Base-by-base conservation (phyloP, 2,329 filamentous ascomycete species). In the Tetracladium maxilliforme region DNA sequence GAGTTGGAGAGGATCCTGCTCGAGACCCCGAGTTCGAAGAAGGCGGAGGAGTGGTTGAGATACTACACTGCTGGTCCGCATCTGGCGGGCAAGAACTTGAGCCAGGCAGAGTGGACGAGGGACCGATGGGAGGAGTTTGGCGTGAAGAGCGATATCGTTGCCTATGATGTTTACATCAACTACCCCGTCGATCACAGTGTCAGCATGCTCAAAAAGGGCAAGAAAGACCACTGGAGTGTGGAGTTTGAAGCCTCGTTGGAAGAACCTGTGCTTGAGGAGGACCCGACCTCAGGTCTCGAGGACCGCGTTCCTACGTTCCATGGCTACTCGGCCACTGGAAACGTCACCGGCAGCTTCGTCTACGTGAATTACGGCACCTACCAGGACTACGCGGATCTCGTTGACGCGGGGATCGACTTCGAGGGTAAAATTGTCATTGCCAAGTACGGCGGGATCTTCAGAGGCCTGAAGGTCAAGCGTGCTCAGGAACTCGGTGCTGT, bases 311-410 rank as follows among this genome's bases (percentile, higher is more conserved):
- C 87, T 2, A 87, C 78, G 0, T 95, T 95, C 56, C 87, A 95
- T 44, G 90, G 87, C 26, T 95, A 94, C 49, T 92, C 83, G 4
- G 84, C 84, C 5, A 86, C 64, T 31, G 87, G 87, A 15, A 92
- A 95, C 47, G 87, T 92, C 23, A 94, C 87, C 0, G 83, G 71
- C 4, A 68, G 71, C 10, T 90, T 81, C 36, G 80, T 93, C 16
- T 95, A 77, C 42, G 83, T 81, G 45, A 94, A 94, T 50, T 92
- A 90, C 42, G 87, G 86, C 26, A 90, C 80, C 1, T 92, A 75
- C 43, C 55, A 65, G 34, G 87, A 95, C 45, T 95, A 75, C 36
- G 77, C 90, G 38, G 83, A 92, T 34, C 61, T 95, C 10, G 43
- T 77, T 21, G 63, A 70, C 19, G 76, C 80, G 19, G 82, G 83